Base-by-base conservation (phyloP, 345 rosid species). In the Linum tenue region DNA sequence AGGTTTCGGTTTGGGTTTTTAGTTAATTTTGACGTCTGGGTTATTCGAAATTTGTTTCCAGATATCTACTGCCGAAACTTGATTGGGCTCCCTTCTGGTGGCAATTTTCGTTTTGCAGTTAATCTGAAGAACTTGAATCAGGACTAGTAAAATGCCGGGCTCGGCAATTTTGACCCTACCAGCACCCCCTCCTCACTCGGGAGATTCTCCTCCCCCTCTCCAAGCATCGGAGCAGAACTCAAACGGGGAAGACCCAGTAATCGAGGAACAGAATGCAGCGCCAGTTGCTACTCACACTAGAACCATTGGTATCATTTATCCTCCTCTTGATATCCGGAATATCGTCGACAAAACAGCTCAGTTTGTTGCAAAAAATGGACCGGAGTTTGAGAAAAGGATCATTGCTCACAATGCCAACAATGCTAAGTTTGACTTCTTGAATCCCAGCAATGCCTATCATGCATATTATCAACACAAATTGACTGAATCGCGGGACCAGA, bases 261-360 rank as follows among this genome's bases (percentile, higher is more conserved):
- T 65, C 78, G 86, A 80, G 37, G 87, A 84, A 67, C 81, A 70
- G 56, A 69, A 50, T 56, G 78, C 65, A 43, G 76, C 74, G 5
- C 75, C 89, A 2, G 81, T 88, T 41, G 86, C 95, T 0, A 88
- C 89, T 44, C 97, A 90, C 76, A 84, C 97, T 0, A 81, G 74
- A 70, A 69, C 92, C n/a, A 86, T 91, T 7, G 96, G 97, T 58
- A 91, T 91, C 39, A 86, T 91, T 55, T 82, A 91, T 63, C 97
- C 92, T 14, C 97, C 97, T 58, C 89, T 89, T 1, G 95, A 90
- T 73, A 86, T 88, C 70, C 80, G 86, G 76, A 80, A 75, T 36
- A 88, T 90, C 59, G 95, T 90, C 1, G 97, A 90, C 71, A 90
- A 83, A 68, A 90, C 97, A 9, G 82, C 92, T 2, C 86, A 78